phyloP scores from a whole-genome alignment of 2,329 filamentous ascomycete species.

The Penicillium brevicompactum region DNA sequence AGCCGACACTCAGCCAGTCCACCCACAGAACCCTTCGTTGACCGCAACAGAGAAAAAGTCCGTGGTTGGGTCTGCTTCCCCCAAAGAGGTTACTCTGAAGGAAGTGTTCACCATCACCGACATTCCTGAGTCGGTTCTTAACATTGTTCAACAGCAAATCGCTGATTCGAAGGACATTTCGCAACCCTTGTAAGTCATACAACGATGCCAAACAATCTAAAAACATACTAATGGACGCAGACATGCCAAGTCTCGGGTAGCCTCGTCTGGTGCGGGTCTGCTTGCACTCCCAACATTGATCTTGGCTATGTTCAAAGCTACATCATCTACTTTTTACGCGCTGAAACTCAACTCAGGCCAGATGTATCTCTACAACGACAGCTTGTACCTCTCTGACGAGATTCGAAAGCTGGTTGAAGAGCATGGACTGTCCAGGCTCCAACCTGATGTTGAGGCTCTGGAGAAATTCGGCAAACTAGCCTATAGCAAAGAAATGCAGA shows the following conservation, averaged over 20 bases:
- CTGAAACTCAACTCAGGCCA: conserved; percentile 53
- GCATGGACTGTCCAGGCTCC: conserved; percentile 52
- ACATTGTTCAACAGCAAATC: conserved; percentile 45
- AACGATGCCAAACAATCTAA: neutral
- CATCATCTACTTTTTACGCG: conserved; percentile 49
- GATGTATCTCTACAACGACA: conserved; percentile 69
- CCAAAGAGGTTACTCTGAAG: conserved; percentile 72
- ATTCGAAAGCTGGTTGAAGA: conserved; percentile 53
- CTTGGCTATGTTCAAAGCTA: conserved; percentile 54
- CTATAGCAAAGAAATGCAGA: conserved; percentile 67
- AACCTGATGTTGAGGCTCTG: conserved; percentile 57
- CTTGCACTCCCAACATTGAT: conserved; percentile 50
- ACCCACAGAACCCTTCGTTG: conserved; percentile 19
- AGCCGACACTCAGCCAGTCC: conserved; percentile 20
- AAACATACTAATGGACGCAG: conserved; percentile 28
- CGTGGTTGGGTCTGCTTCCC: conserved; percentile 8
- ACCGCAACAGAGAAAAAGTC: too few relatives aligned
- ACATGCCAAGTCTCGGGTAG: conserved; percentile 38
- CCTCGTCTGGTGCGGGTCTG: conserved; percentile 46
- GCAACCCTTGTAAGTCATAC: conserved; percentile 37
- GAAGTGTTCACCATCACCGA: conserved; percentile 89
- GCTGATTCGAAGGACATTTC: conserved; percentile 43
- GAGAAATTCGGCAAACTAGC: conserved; percentile 62
- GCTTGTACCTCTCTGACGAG: conserved; percentile 58
- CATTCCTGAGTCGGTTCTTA: conserved; percentile 74